phyloP scores from a whole-genome alignment of 2,329 filamentous ascomycete genomes.

The Stachybotrys chartarum region DNA sequence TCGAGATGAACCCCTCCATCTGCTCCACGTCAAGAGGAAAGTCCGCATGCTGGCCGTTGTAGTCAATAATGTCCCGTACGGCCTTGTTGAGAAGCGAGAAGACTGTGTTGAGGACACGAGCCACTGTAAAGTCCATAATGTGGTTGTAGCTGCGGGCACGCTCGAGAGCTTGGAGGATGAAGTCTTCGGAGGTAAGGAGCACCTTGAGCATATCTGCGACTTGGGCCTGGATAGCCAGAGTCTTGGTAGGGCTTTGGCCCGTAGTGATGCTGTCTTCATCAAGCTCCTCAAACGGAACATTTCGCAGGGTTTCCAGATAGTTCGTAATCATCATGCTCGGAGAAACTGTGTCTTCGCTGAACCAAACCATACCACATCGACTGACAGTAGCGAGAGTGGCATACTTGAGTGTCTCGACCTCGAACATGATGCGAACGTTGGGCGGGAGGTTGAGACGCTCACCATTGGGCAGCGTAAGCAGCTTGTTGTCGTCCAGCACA shows the following conservation, averaged over 20 bases:
- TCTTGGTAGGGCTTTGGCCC: conserved; percentile 69
- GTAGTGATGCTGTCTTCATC: conserved; percentile 83
- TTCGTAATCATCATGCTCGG: conserved; percentile 87
- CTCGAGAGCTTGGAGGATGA: conserved; percentile 70
- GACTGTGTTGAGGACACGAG: conserved; percentile 82
- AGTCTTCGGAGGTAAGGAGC: conserved; percentile 70
- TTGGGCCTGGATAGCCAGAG: conserved; percentile 69
- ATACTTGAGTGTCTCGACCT: conserved; percentile 96
- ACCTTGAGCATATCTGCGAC: conserved; percentile 73
- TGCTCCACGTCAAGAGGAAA: conserved; percentile 89
- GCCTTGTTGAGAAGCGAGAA: conserved; percentile 95
- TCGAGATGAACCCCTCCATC: conserved; percentile 80
- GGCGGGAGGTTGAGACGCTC: conserved; percentile 90
- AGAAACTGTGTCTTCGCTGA: conserved; percentile 95
- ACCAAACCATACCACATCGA: conserved; percentile 99
- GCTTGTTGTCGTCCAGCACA: conserved; percentile 97
- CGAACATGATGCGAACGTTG: conserved; percentile 99
- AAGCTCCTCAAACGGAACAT: conserved; percentile 84
- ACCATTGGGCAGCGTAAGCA: conserved; percentile 93
- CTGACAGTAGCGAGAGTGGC: conserved; percentile 97
- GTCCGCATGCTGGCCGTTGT: conserved; percentile 89
- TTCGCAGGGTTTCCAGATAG: conserved; percentile 78
- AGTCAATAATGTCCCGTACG: conserved; percentile 87
- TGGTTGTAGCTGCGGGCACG: conserved; percentile 77
- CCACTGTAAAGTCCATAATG: conserved; percentile 97